These are phyloP conservation scores for Capsicum pubescens DNA, from an alignment of 257 asterid genomes.

Conservation along the genomic window DNA sequence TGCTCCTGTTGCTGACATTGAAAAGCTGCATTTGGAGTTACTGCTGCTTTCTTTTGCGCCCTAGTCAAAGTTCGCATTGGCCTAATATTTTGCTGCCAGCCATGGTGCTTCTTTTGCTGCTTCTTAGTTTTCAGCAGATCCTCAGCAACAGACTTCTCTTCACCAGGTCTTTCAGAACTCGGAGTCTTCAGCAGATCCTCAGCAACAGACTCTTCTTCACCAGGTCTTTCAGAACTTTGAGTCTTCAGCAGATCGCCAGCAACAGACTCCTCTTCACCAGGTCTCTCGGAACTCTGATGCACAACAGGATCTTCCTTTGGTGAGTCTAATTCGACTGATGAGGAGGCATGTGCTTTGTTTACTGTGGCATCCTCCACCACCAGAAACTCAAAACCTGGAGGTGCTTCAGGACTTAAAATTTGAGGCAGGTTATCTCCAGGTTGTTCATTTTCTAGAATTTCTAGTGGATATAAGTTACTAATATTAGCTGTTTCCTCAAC, in stretches of 20 bases:
- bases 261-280: neutral
- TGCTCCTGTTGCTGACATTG: neutral
- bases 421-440: slow-evolving; percentile 23
- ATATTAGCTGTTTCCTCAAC: slow-evolving; percentile 17
- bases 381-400: slow-evolving; percentile 49
- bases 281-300: neutral
- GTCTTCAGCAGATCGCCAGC: slow-evolving; percentile 13
- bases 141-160: neutral
- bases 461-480: slow-evolving; percentile 3
- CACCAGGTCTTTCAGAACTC: neutral
- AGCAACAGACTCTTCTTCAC: neutral
- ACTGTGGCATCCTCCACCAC: slow-evolving; percentile 31
- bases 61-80: neutral
- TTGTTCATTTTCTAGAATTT: slow-evolving; percentile 30
- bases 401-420: slow-evolving; percentile 38
- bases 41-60: neutral
- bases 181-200: slow-evolving; percentile 6
- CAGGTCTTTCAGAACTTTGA: neutral
- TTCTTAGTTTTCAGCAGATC: neutral
- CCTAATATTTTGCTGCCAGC: neutral
- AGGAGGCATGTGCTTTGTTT: slow-evolving; percentile 5
- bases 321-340: neutral
- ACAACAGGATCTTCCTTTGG: neutral
- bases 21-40: neutral
- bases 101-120: slow-evolving; percentile 1